A percentile compares a stretch with the other conserved stretches of the same genome.
phyloP scores from a whole-genome alignment of 176 grass and related monocot genomes.

The Raddia distichophylla region DNA sequence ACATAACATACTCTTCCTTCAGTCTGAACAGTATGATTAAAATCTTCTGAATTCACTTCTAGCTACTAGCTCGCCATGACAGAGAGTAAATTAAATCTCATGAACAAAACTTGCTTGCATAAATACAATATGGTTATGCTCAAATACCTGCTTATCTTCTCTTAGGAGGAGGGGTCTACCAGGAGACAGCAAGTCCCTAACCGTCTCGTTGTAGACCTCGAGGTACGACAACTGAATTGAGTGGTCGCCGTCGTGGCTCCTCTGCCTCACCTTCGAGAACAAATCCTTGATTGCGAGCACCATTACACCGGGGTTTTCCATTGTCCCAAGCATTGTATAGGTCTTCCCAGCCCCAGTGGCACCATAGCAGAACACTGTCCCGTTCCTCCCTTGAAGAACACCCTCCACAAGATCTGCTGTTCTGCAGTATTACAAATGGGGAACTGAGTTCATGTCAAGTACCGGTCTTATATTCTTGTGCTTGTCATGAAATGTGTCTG shows the following conservation, averaged over 20 bases:
- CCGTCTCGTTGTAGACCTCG: constrained; percentile 98
- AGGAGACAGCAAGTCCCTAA: constrained; percentile 92
- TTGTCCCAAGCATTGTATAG: constrained; percentile 91
- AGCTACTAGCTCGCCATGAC: not conserved
- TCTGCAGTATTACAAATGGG: constrained; percentile 53
- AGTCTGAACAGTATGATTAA: not conserved
- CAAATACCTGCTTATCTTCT: constrained; percentile 89
- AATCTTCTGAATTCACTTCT: not conserved
- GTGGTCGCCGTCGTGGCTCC: constrained; percentile 68
- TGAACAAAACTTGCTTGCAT: constrained; percentile 8
- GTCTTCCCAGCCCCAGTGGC: constrained; percentile 98
- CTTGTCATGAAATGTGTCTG: constrained; percentile 11
- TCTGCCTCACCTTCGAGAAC: constrained; percentile 83
- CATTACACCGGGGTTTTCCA: constrained; percentile 89
- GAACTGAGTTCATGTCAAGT: not conserved
- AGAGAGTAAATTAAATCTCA: constrained; percentile 3
- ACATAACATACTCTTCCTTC: constrained; percentile 9
- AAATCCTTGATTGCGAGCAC: constrained; percentile 96
- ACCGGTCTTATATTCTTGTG: not conserved
- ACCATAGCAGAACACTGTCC: constrained; percentile 97
- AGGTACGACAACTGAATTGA: constrained; percentile 87
- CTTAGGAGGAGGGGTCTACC: constrained; percentile 77
- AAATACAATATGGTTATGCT: constrained; percentile 2
- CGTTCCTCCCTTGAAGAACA: constrained; percentile 90
- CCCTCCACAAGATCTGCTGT: constrained; percentile 86